Base-by-base conservation (phyloP, 371 early-diverging fungal species). In the Smittium culicis region DNA sequence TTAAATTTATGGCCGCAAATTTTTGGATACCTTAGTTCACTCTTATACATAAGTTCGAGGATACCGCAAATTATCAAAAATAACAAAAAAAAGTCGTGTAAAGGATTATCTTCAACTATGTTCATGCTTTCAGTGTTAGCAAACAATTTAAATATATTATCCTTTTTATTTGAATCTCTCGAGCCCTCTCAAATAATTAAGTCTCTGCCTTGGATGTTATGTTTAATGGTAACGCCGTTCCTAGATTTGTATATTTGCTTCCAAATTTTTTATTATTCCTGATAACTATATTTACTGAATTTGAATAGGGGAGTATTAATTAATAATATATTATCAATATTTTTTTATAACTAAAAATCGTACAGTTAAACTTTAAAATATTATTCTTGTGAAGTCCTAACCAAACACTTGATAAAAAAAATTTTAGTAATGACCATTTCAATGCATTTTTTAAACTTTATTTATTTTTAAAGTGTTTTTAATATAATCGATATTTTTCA, bases 121-220 rank as follows among this genome's bases (percentile, higher is more conserved):
- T 93, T 93, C 73, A 66, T 85, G 30, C 86, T 87, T 75, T 86
- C 91, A 56, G 84, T 90, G 25, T 68, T 86, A 25, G 93, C 91
- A 45, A 93, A 93, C 77, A 64, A 86, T 5, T 85, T 90, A 2
- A 92, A 86, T 63, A 71, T 78, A 28, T 58, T 76, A 55, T 85
- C 87, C 24, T 84, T 88, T 56, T 64, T 88, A 55, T 71, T 82
- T n/a, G 75, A 82, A 65, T 87, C 88, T 29, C 70, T 79, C 28
- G 83, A 84, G 54, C 80, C 79, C 1, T 77, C 79, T 17, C 83
- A 79, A 66, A 68, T 88, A 20, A 75, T 83, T 5, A 77, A 81
- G 56, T 85, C 87, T 64, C 77, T 82, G 34, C 84, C 89, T 25
- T 88, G 89, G 89, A 70, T 88, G 27, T 64, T 85, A 27, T 87